phyloP scores from a whole-genome alignment of 495 filamentous ascomycete species.

The Daldinia loculata region DNA sequence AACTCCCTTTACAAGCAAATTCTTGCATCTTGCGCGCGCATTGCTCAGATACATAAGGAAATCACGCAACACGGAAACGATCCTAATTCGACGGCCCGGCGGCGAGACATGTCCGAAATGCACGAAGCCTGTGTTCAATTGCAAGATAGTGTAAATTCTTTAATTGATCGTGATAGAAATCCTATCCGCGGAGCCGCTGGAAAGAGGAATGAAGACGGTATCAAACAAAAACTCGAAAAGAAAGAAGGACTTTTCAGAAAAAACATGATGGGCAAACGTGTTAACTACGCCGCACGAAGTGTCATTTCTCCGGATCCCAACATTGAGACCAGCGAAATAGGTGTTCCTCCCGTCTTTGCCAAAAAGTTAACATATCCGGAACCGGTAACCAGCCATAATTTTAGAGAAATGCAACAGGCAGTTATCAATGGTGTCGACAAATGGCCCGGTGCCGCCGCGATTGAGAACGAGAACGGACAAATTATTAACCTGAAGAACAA shows the following conservation, averaged over 20 bases:
- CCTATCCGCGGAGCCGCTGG: slow-evolving; percentile 77
- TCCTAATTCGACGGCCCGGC: slow-evolving; percentile 21
- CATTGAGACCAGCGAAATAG: slow-evolving; percentile 98
- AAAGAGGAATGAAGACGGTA: slow-evolving; percentile 77
- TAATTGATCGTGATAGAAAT: slow-evolving; percentile 88
- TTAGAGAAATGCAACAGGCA: slow-evolving; percentile 92
- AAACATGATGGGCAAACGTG: slow-evolving; percentile 99
- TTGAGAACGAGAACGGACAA: slow-evolving; percentile 95
- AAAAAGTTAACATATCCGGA: slow-evolving; percentile 96
- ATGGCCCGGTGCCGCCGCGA: slow-evolving; percentile 92
- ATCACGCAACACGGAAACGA: slow-evolving; percentile 54
- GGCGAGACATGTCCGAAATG: slow-evolving; percentile 54
- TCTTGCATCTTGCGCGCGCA: slow-evolving; percentile 70
- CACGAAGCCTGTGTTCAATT: slow-evolving; percentile 75
- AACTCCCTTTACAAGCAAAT: slow-evolving; percentile 87
- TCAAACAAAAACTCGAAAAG: slow-evolving; percentile 98
- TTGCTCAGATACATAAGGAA: slow-evolving; percentile 79
- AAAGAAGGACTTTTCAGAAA: slow-evolving; percentile 98
- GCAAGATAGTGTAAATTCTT: slow-evolving; percentile 87
- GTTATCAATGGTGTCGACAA: slow-evolving; percentile 93
- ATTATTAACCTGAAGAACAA: slow-evolving; percentile 88
- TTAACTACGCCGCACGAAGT: slow-evolving; percentile 96
- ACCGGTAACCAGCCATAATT: slow-evolving; percentile 96
- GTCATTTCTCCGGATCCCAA: slow-evolving; percentile 99
- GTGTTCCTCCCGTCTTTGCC: slow-evolving; percentile 96